Evolutionary conservation across 2,329 filamentous ascomycete genomes (phyloP), one percentile per base, ranked within the genome.

Genomic region (Stagonosporopsis vannaccii): DNA sequence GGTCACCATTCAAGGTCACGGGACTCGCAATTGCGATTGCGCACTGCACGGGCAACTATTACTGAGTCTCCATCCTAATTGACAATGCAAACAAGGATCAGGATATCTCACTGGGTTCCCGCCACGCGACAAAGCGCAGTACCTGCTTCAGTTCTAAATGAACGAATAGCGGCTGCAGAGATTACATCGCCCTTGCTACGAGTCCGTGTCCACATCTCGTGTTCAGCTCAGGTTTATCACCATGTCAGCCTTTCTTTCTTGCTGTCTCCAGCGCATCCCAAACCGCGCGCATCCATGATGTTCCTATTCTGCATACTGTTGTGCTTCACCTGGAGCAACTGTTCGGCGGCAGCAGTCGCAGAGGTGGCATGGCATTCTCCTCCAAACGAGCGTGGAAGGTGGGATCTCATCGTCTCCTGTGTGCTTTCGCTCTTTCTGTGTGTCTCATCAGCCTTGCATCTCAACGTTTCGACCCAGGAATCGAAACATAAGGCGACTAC

Each of bases 371-470:
- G 65, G 65, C 60, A 51, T 47, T 60, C 66, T 19, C 58, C 61
- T n/a, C 63, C 65, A 22, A 66, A 66, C 43, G 51, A 46, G 20
- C 43, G 61, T 19, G 58, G 61, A 12, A 67, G 61, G 8, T 66
- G 57, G 62, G 61, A 67, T 30, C 40, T 68, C 17, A 56, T 68
- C 26, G 44, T 60, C 6, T 61, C 57, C 11, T 69, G 67, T 32
- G 53, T 68, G 12, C 42, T 65, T 37, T 65, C 67, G 11, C 52
- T 69, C 26, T 51, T 60, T 4, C 57, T 69, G 23, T 68, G 67
- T 39, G 63, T 68, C 19, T 69, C 60, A 61, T 63, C 62, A 13
- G 67, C 67, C 2, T 56, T 69, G 23, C 67, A 68, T 52, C 61
- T 68, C 26, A 69, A 69, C 43, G 62, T 69, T 2, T 60, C 66